Evolutionary conservation across 2,329 filamentous ascomycete genomes (phyloP), one percentile per base, ranked within the genome.

Genomic region (Fusarium abutilonis): DNA sequence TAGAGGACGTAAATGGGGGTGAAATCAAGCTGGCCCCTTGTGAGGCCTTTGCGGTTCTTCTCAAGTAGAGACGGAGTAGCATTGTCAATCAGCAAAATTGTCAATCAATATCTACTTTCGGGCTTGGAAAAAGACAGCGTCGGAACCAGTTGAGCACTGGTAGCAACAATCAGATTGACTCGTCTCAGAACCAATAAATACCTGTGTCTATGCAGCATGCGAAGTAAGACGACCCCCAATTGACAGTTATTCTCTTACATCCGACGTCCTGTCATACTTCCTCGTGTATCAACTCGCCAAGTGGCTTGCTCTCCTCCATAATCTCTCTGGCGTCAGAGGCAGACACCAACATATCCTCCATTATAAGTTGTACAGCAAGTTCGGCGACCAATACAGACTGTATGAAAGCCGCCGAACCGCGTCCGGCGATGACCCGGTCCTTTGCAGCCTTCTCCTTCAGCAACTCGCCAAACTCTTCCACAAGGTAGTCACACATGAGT

Each of bases 311-410:
- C 61, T 90, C 84, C 62, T 82, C 78, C 70, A 94, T 75, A 17
- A 93, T 85, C 23, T 76, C 74, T 63, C 79, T 76, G 15, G 83
- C 83, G 55, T 78, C 74, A 8, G 74, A 72, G 40, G 75, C 74
- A 3, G 66, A 72, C 19, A 83, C 77, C 3, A 63, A 55, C 80
- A 86, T 82, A 59, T 86, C 85, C 66, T 87, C 82, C 75, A 80
- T 82, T 60, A 86, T 84, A 47, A 87, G 74, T 57, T 75, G 77
- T 32, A 83, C 77, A 21, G 82, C 79, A 63, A 86, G 71, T 73
- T 96, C 93, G 0, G 91, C 90, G 21, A 96, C 90, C 59, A 96
- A 77, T 2, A 94, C 91, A 1, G 82, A 81, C 74, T 93, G 89
- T 3, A 93, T 86, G 68, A 89, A 94, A 21, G 82, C 83, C 5